Evolutionary conservation across 371 early-diverging fungal species (phyloP), one percentile per base, ranked within the genome.

Genomic region (Rhizomucor miehei): DNA sequence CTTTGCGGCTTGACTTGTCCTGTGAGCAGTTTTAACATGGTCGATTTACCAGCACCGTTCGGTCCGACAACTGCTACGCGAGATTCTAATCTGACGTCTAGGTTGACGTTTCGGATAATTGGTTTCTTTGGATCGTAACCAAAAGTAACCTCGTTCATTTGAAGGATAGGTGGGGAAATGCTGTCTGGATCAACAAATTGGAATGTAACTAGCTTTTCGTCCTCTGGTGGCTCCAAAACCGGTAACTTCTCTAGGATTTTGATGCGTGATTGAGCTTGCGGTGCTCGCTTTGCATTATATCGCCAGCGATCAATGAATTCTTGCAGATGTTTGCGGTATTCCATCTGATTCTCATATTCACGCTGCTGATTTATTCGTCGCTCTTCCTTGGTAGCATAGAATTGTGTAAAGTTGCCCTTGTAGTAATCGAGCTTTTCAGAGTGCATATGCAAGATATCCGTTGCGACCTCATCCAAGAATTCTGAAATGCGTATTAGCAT

Each of bases 221-320:
- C 87, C 73, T 82, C 92, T 44, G 97, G 96, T 24, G 88, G 83
- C 53, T 93, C 90, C 44, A 98, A 77, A 46, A 82, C 91, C 2
- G 97, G 97, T 36, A 99, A 71, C 63, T 98, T 98, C 68, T 99
- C 98, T 53, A 99, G 77, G 56, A 97, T 90, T 81, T 99, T 99
- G 69, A 99, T 87, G 77, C 93, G 97, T 62, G 86, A 88, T 78
- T 99, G 99, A 10, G 98, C 99, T 73, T 97, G 97, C 23, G 97
- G 89, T 19, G 97, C 95, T 53, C 98, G 84, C 63, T 96, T 98
- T 41, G 99, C 98, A 77, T 98, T 98, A 75, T 94, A 97, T 65
- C 99, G 81, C 95, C 99, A 99, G 46, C 97, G 88, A 67, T 99
- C 99, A 59, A 99, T 95, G 66, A 98, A 99, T 34, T 91, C 96